These are phyloP conservation scores for Opeltia flavorubescens DNA, from an alignment of 495 filamentous ascomycete genomes.

Conservation along the genomic window DNA sequence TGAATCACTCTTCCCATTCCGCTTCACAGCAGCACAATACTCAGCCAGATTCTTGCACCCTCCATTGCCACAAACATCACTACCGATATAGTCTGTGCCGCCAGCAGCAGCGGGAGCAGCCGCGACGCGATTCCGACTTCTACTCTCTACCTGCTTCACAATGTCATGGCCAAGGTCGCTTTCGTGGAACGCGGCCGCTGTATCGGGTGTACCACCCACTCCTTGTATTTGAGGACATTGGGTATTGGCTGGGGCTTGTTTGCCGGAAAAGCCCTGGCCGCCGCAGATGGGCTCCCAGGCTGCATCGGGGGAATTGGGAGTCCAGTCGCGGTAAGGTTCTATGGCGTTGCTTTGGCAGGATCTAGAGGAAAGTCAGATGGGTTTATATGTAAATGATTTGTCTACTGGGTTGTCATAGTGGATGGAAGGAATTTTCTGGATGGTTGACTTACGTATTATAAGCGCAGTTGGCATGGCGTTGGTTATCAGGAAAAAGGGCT, in stretches of 20 bases:
- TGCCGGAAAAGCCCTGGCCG: neutral
- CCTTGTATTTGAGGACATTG: neutral
- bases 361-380: conserved; percentile 11
- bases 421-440: too few relatives aligned
- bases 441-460: conserved; percentile 7
- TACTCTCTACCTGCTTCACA: neutral
- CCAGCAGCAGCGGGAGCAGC: neutral
- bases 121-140: neutral
- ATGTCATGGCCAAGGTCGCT: neutral
- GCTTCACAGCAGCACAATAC: neutral
- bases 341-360: conserved; percentile 11
- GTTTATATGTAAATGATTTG: conserved; percentile 3
- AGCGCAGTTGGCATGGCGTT: conserved; percentile 7
- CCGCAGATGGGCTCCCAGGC: neutral
- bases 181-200: neutral
- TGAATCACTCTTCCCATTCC: neutral
- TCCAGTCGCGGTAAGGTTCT: neutral
- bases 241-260: neutral
- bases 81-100: neutral
- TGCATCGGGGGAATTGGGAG: neutral
- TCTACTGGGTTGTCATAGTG: too few relatives aligned
- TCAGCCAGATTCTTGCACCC: neutral
- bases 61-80: neutral
- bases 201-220: neutral
- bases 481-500: conserved; percentile 6